Evolutionary conservation across 495 filamentous ascomycete genomes (phyloP).

Genomic region (Penicillium dipodomyicola): DNA sequence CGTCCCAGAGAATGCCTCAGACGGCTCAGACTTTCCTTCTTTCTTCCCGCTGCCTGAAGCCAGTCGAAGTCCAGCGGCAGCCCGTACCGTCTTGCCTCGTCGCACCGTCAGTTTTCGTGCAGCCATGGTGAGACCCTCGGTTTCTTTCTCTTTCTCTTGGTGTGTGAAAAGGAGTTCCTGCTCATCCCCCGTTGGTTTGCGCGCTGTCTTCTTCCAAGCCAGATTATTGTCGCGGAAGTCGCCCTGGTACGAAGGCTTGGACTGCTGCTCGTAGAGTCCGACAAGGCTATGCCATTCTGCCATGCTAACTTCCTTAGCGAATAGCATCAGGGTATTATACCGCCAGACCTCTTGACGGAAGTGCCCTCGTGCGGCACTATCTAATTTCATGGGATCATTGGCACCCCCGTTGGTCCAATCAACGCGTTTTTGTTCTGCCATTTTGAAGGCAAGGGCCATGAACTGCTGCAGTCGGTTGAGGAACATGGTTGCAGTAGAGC

Average conservation of each 20-base stretch:
- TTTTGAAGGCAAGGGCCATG: conserved; percentile 75
- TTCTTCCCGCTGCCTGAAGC: conserved; percentile 57
- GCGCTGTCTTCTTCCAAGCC: conserved; percentile 78
- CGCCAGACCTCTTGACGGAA: conserved; percentile 67
- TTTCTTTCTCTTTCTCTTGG: conserved; percentile 75
- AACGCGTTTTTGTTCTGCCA: conserved; percentile 63
- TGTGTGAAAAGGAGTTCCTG: conserved; percentile 82
- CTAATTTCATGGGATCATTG: conserved; percentile 47
- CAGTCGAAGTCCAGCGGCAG: conserved; percentile 58
- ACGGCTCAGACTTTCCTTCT: conserved; percentile 66
- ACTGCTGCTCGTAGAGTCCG: conserved; percentile 73
- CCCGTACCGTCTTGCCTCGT: conserved; percentile 77
- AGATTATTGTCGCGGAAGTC: conserved; percentile 77
- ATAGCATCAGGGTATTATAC: conserved; percentile 81
- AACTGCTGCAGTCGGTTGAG: conserved; percentile 74
- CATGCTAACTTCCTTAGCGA: conserved; percentile 76
- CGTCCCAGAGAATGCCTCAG: conserved; percentile 78
- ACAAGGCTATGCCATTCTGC: conserved; percentile 77
- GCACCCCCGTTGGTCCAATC: conserved; percentile 48
- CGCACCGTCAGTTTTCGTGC: conserved; percentile 92
- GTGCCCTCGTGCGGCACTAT: conserved; percentile 49
- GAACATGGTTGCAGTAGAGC: conserved; percentile 66
- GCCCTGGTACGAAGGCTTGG: conserved; percentile 71
- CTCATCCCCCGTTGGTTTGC: conserved; percentile 81
- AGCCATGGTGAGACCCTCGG: conserved; percentile 65